phyloP scores from a whole-genome alignment of 177 flowering plant genomes.

The Vitis hybrid region DNA sequence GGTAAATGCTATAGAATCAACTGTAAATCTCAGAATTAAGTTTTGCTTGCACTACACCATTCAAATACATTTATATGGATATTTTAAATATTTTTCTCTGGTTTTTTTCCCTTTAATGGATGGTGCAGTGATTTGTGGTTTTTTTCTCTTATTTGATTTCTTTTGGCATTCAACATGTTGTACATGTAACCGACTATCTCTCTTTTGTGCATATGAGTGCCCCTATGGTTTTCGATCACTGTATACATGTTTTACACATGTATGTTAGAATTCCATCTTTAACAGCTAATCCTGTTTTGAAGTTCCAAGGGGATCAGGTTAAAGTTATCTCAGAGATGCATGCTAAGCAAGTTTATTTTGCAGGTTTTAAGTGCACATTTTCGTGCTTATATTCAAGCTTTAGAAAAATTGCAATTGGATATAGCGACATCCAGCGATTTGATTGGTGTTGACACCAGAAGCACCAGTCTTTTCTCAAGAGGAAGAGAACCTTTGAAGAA shows the following conservation, averaged over 20 bases:
- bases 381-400: conserved; percentile 93
- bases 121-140: not conserved
- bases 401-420: conserved; percentile 93
- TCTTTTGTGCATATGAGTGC: too few species aligned
- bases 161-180: not conserved
- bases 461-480: conserved; percentile 73
- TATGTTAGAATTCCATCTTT: too few species aligned
- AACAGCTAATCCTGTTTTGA: too few species aligned
- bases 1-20: conserved; percentile 35
- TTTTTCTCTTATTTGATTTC: not conserved
- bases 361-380: conserved; percentile 97
- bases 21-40: not conserved
- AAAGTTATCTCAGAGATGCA: too few species aligned
- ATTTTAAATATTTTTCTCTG: not conserved
- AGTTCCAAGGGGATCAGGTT: too few species aligned
- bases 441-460: conserved; percentile 92
- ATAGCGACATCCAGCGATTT: conserved; percentile 88
- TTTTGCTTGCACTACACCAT: not conserved
- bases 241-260: too few species aligned
- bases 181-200: too few species aligned
- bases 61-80: not conserved
- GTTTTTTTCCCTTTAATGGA: not conserved
- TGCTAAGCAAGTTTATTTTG: conserved; percentile 11
- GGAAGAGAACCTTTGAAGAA: conserved; percentile 97
- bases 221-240: too few species aligned